Base-by-base conservation (phyloP, 1,284 basidiomycete species). In the Puccinia novopanici region DNA sequence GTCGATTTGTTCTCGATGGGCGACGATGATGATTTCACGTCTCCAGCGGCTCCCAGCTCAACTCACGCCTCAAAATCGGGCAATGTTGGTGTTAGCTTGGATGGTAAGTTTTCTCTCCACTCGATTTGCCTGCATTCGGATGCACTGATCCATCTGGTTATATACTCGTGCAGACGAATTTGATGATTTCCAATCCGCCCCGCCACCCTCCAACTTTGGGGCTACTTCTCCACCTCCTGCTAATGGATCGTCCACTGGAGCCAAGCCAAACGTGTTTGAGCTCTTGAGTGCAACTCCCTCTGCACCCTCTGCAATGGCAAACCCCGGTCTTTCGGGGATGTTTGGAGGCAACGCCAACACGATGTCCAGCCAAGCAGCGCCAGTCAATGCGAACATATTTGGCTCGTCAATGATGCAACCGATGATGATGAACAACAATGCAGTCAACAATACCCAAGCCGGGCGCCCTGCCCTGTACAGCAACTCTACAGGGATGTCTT, bases 151-250 rank as follows among this genome's bases (percentile, higher is more conserved):
- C 40, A 22, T 45, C n/a, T n/a, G n/a, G 22, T 34, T 59, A 22
- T 24, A 10, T 55, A 17, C 19, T 30, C 54, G 37, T 52, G 13
- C 52, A 79, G 76, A 72, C 55, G 76, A 79, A 30, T 79, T 79
- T 57, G 76, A 79, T 45, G 76, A 79, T 40, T 79, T 79, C 24
- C 76, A 79, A 48, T 71, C 76, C 13, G 76, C 76, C 70, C 76
- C 76, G 10, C 52, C 68, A 9, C 19, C 48, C 15, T 48, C 50
- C 1, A 54, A 40, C 37, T 68, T 50, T 50, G 63, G 30, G 5
- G 42, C 50, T 22, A 34, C 48, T 34, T 50, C 65, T 57, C 40
- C 27, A 37, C 42, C 55, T 12, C 45, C 50, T n/a, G 50, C 27
- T 19, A 22, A n/a, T 22, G 61, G 22, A 9, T 72, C 48, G 27